Percentiles rank a stretch among this genome's conserved stretches.
phyloP scores from a whole-genome alignment of 192 early-diverging fungal genomes.

The Coemansia sp. region DNA sequence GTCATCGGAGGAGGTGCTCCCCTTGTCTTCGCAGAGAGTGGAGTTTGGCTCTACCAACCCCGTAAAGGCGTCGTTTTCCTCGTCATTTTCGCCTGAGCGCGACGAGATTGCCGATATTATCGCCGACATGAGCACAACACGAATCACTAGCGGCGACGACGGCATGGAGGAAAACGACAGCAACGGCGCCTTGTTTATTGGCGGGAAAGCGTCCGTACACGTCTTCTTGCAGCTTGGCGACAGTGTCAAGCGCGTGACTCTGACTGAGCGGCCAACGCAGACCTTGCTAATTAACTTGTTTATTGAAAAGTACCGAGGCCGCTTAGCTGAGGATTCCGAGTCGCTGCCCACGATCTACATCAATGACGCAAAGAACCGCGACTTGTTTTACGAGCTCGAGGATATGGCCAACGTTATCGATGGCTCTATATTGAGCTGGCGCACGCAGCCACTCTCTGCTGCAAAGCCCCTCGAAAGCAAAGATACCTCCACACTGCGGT shows the following conservation, averaged over 20 bases:
- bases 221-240: constrained; percentile 66
- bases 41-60: constrained; percentile 40
- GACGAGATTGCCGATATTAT: constrained; percentile 52
- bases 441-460: constrained; percentile 10
- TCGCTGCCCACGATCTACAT: constrained; percentile 68
- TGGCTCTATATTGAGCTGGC: constrained; percentile 53
- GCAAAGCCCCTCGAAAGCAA: neutral
- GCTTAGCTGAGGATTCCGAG: constrained; percentile 59
- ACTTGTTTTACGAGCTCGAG: constrained; percentile 66
- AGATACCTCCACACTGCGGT: neutral
- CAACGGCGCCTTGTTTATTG: constrained; percentile 2
- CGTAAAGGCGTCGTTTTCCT: constrained; percentile 11
- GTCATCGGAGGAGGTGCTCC: constrained; percentile 15
- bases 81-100: constrained; percentile 26
- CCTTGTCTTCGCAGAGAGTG: constrained; percentile 28
- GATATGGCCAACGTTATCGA: constrained; percentile 61
- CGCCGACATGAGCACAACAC: constrained; percentile 46
- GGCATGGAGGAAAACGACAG: neutral
- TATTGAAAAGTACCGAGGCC: constrained; percentile 68
- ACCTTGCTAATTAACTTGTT: constrained; percentile 67
- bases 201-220: constrained; percentile 1
- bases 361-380: constrained; percentile 50
- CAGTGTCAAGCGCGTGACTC: constrained; percentile 57
- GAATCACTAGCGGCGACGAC: constrained; percentile 10
- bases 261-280: constrained; percentile 57